Percentiles rank a stretch among this genome's conserved stretches.
These are phyloP conservation scores for Xylariaceae sp. DNA, from an alignment of 2,329 filamentous ascomycete genomes.

Conservation along the genomic window DNA sequence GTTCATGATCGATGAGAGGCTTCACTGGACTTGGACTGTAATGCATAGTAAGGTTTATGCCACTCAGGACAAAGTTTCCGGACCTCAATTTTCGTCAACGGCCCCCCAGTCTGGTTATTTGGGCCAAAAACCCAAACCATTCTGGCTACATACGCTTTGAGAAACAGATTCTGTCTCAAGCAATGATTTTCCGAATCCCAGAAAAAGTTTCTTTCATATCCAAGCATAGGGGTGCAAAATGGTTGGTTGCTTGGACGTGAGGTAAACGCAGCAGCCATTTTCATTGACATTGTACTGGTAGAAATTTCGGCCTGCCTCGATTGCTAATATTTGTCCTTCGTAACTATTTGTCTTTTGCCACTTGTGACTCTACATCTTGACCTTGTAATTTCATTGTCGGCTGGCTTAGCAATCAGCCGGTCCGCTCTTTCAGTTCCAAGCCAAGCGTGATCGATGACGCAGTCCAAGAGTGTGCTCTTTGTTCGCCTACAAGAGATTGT, in stretches of 20 bases:
- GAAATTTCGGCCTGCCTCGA: conserved; percentile 32
- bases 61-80: conserved; percentile 10
- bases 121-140: conserved; percentile 19
- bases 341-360: background rate
- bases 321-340: conserved; percentile 26
- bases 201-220: conserved; percentile 41
- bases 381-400: background rate
- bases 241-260: conserved; percentile 32
- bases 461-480: background rate
- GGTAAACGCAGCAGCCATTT: conserved; percentile 32
- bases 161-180: conserved; percentile 28
- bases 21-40: conserved; percentile 22
- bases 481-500: conserved; percentile 12
- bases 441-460: background rate
- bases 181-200: conserved; percentile 33
- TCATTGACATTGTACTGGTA: conserved; percentile 39
- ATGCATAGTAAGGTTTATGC: conserved; percentile 25
- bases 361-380: background rate
- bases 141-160: conserved; percentile 33
- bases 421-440: background rate
- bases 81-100: conserved; percentile 24
- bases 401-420: background rate
- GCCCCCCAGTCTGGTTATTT: conserved; percentile 19
- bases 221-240: conserved; percentile 33
- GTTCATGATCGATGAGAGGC: conserved; percentile 13